Evolutionary conservation across 768 basidiomycete species (phyloP), one percentile per base, ranked within the genome.

Genomic region (Crepidotus variabilis): DNA sequence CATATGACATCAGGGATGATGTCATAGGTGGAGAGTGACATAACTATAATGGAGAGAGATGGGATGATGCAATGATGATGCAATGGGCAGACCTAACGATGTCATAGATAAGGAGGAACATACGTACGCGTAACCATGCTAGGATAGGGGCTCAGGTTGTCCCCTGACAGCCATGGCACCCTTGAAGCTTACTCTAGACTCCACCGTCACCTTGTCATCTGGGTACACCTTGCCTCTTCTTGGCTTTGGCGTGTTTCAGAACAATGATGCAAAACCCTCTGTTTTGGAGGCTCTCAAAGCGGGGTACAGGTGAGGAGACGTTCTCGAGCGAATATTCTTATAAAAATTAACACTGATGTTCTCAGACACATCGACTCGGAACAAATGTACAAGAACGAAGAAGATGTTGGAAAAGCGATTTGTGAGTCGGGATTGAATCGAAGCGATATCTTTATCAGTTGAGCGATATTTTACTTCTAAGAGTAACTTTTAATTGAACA

Each of bases 321-420:
- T 28, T 20, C 50, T 32, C 32, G 10, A 50, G 32, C 35, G 52
- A 22, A n/a, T 1, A 4, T 14, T 16, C 20, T 47, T 39, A 20
- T 13, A 21, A 48, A 0, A 18, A 13, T 11, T 36, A n/a, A n/a
- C n/a, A n/a, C n/a, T n/a, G n/a, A n/a, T 32, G 34, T 6, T 18
- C 18, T 2, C 55, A 88, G 89, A 55, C 90, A 89, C 56, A 72
- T 91, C 45, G 90, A 92, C 67, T 81, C 86, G 0, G 90, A 90
- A 1, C 86, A 86, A 59, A 72, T 75, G 34, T 92, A 91, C 66
- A 72, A 71, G 55, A 89, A 88, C 58, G 87, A 90, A 65, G 76
- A 75, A 2, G 73, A 74, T 9, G 87, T 88, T 14, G 85, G 83
- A 1, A 74, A 79, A 23, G 86, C 85, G 1, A 65, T 87, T 21